Evolutionary conservation across 352 stramenopile genomes (phyloP), one percentile per base, ranked within the genome.

Genomic region (Nothophytophthora sp.): DNA sequence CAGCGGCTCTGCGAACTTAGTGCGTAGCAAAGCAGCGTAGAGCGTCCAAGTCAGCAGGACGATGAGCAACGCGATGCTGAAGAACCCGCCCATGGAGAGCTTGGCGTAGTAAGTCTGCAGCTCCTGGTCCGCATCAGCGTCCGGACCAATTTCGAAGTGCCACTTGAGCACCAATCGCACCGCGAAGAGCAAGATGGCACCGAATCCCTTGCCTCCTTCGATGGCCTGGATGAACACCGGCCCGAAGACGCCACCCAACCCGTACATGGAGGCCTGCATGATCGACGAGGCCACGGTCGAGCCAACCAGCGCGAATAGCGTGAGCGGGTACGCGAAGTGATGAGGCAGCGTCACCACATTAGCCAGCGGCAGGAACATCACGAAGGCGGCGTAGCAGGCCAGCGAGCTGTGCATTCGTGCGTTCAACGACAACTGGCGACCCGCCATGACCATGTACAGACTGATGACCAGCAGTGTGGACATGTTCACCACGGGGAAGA

Each of bases 401-500:
- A 90, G 45, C 3, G 79, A 83, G 6, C 60, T 63, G 39, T 86
- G 60, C 63, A 92, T 82, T 16, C 82, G 66, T 19, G 48, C 44
- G 38, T 86, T 63, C 25, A 92, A 60, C 24, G 73, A 70, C 49
- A 88, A 45, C 46, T 90, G 77, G 0, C 82, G 73, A 8, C 82
- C 82, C 2, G 72, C 70, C 40, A 92, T 63, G 37, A 92, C 70
- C 82, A 92, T 92, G 59, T 88, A 92, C 5, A 92, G 59, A 38
- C 62, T 88, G 47, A 90, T 83, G 4, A 90, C 63, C 6, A 92
- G 60, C 45, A 92, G 60, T 34, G 82, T 85, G 28, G 82, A 92
- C 82, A 92, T 92, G 60, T 90, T 92, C 58, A 90, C 70, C 22
- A 92, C 79, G 3, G 82, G 82, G 51, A 92, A 90, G 28, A 92